Conservation (phyloP, 345 rosid species). For the Salix suchowensis region DNA sequence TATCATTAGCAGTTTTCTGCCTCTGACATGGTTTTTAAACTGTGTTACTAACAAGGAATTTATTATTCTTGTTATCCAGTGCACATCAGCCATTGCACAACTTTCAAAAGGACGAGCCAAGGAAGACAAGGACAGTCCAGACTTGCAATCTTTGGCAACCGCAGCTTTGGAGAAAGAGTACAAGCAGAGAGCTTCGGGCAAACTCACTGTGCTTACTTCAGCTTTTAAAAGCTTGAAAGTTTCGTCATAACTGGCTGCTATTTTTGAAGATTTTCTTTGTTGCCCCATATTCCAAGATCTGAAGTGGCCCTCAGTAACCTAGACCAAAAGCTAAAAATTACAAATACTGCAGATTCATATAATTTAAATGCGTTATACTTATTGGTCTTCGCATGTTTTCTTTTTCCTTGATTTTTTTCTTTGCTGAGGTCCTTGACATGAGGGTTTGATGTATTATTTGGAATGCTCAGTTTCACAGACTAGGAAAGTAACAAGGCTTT, state of each 20-base stretch:
- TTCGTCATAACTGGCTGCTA: slow-evolving; percentile 23
- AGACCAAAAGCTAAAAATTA: slow-evolving; percentile 1
- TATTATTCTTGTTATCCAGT: slow-evolving; percentile 38
- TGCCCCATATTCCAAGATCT: slow-evolving; percentile 4
- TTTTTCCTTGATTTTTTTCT: background rate
- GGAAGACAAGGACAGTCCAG: slow-evolving; percentile 79
- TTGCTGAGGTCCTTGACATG: slow-evolving; percentile 6
- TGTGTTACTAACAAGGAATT: slow-evolving; percentile 8
- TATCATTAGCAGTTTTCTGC: background rate
- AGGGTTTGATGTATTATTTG: slow-evolving; percentile 17
- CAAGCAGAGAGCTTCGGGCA: slow-evolving; percentile 68
- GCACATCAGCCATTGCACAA: slow-evolving; percentile 75
- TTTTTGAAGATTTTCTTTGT: slow-evolving; percentile 18
- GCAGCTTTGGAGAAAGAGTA: slow-evolving; percentile 81
- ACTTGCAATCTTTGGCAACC: slow-evolving; percentile 64
- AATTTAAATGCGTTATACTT: background rate
- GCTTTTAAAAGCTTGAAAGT: slow-evolving; percentile 74
- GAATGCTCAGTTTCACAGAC: slow-evolving; percentile 6
- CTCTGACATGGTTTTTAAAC: background rate
- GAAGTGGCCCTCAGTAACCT: slow-evolving; percentile 10
- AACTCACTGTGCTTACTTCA: slow-evolving; percentile 56
- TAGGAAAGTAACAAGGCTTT: slow-evolving; percentile 6
- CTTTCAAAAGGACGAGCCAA: slow-evolving; percentile 71
- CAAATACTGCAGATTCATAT: slow-evolving; percentile 12
- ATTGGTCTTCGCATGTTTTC: background rate